A percentile compares a stretch with the other conserved stretches of the same genome.
Conservation (phyloP, 768 basidiomycete species). For the Russula dissimulans region DNA sequence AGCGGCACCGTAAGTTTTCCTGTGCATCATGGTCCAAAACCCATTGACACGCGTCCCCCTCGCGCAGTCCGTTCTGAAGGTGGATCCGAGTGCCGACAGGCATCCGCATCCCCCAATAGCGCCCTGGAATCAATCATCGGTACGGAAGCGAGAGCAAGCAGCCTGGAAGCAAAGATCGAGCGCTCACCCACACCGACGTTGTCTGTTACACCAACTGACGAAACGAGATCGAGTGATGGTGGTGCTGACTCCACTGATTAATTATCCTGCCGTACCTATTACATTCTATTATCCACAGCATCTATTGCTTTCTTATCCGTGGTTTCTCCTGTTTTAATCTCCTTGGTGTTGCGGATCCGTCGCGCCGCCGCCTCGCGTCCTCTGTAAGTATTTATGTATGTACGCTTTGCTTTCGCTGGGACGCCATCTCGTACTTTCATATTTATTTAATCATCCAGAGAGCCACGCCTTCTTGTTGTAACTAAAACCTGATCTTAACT, state of each 20-base stretch:
- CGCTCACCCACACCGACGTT: slow-evolving; percentile 14
- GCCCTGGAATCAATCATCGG: background rate
- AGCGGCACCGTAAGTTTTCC: slow-evolving; percentile 56
- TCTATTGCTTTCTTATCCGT: slow-evolving; percentile 15
- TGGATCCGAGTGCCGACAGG: slow-evolving; percentile 61
- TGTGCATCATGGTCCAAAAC: background rate
- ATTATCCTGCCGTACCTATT: slow-evolving; percentile 15
- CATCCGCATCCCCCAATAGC: slow-evolving; percentile 14
- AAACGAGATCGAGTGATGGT: slow-evolving; percentile 12
- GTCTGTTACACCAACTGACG: slow-evolving; percentile 13
- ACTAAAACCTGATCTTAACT: slow-evolving; percentile 9
- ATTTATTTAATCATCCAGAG: slow-evolving; percentile 17
- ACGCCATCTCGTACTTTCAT: slow-evolving; percentile 16
- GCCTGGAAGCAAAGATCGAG: slow-evolving; percentile 13
- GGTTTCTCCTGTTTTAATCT: slow-evolving; percentile 11
- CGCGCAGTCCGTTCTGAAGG: slow-evolving; percentile 72
- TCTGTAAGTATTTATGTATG: slow-evolving; percentile 18
- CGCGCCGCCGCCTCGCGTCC: slow-evolving; percentile 1
- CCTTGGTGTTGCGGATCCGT: background rate
- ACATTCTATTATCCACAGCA: slow-evolving; percentile 8
- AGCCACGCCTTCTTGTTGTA: slow-evolving; percentile 14
- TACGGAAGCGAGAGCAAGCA: slow-evolving; percentile 4
- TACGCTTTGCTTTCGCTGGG: slow-evolving; percentile 16
- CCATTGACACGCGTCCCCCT: slow-evolving; percentile 23
- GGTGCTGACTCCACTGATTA: slow-evolving; percentile 12